Conservation (phyloP, 2,329 filamentous ascomycete species). For the Xenosphaeropsis pyriputrescens region DNA sequence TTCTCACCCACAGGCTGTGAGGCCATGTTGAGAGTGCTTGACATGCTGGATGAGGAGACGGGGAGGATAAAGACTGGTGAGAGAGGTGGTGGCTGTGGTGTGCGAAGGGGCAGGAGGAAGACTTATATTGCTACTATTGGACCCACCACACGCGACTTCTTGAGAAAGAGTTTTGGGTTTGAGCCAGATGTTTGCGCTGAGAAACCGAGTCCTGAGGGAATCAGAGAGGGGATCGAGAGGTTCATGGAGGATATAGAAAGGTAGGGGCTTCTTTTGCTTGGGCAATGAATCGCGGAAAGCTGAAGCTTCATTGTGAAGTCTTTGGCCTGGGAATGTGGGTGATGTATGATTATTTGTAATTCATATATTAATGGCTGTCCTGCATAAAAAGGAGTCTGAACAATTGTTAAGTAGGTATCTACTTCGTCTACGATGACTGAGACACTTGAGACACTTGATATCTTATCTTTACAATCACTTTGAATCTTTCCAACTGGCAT, state of each 20-base stretch:
- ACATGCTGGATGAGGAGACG: constrained; percentile 30
- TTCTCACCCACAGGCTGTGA: constrained; percentile 55
- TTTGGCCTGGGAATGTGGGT: too few relatives aligned
- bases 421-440: too few relatives aligned
- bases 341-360: too few relatives aligned
- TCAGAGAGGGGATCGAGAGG: constrained; percentile 49
- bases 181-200: constrained; percentile 68
- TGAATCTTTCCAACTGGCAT: too few relatives aligned
- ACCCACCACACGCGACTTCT: constrained; percentile 72
- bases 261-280: too few relatives aligned
- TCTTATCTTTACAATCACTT: too few relatives aligned
- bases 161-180: constrained; percentile 49
- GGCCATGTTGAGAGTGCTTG: constrained; percentile 39
- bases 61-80: constrained; percentile 19
- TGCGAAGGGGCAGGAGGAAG: constrained; percentile 17
- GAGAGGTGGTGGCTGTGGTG: constrained; percentile 2
- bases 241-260: constrained; percentile 6
- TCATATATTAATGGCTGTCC: too few relatives aligned
- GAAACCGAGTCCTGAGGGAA: constrained; percentile 68
- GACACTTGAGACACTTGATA: too few relatives aligned
- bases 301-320: too few relatives aligned
- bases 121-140: constrained; percentile 78
- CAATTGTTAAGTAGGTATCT: too few relatives aligned
- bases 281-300: too few relatives aligned
- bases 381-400: too few relatives aligned